Evolutionary conservation across 345 rosid species (phyloP), one percentile per base, ranked within the genome.

Genomic region (Cochlearia excelsa): DNA sequence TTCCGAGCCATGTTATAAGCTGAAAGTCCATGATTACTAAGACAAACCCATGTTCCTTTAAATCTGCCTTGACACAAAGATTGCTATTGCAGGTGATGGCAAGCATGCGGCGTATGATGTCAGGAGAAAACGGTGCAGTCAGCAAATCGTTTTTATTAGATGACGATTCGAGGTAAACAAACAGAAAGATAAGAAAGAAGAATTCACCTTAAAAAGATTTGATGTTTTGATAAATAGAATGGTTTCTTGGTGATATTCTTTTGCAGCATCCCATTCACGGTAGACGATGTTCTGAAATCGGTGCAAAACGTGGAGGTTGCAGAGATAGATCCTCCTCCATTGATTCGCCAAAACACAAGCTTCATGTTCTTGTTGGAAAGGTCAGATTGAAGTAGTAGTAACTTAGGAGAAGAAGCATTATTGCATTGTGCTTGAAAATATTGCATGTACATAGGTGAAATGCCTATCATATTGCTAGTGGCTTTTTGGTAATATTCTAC

Each of bases 231-330:
- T 62, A 5, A 55, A 54, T 62, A 5, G 48, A 27, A 30, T 5
- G 30, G 6, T 0, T 0, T 51, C 53, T 40, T 62, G 48, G 49
- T 70, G 59, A 30, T 16, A 16, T 70, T 62, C 10, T 43, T 46
- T 28, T 71, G 77, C 84, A 93, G 95, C 85, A 93, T 93, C 47
- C 99, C 99, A 4, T 93, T 93, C 81, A 72, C 95, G 2, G 41
- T 81, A 67, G 97, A 93, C 46, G 99, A 87, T 60, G 80, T 93
- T 61, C 83, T 88, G 50, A 93, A 87, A 70, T 81, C 99, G 33
- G 78, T 84, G 75, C 80, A 80, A 61, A 78, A 76, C 58, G 51
- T 87, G 54, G 97, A 83, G 70, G 75, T 85, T 30, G 80, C 85
- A 3, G 91, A 89, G 59, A 73, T 93, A 0, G 94, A 89, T 56